Conservation (phyloP, 352 stramenopile species). For the Phytophthora sansomeana region DNA sequence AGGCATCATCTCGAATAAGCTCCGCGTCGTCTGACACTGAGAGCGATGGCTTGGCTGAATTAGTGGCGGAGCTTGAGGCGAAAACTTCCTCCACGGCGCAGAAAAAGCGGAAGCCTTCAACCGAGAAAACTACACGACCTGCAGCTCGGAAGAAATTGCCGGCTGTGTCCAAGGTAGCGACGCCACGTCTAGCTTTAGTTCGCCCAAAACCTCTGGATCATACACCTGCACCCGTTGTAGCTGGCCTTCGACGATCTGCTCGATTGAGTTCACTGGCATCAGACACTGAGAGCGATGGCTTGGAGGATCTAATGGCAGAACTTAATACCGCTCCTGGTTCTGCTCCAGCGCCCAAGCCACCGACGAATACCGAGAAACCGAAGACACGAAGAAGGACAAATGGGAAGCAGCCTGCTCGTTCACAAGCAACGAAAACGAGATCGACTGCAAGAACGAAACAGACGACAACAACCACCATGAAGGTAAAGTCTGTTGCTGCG, state of each 20-base stretch:
- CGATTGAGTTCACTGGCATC: conserved; percentile 46
- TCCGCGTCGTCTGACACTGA: conserved; percentile 45
- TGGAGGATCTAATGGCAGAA: conserved; percentile 60
- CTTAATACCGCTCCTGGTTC: conserved; percentile 30
- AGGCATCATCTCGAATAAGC: conserved; percentile 21
- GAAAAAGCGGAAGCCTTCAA: not conserved
- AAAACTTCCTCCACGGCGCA: conserved; percentile 8
- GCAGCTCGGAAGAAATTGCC: conserved; percentile 4
- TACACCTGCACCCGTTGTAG: not conserved
- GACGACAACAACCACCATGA: conserved; percentile 2
- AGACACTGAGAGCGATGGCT: conserved; percentile 55
- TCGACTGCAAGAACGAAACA: conserved; percentile 1
- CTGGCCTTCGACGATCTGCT: conserved; percentile 26
- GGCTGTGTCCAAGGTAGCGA: conserved; percentile 1
- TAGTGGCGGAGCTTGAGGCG: conserved; percentile 50
- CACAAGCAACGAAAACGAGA: not conserved
- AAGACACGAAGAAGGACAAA: not conserved
- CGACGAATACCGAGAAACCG: conserved; percentile 12
- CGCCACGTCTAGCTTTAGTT: not conserved
- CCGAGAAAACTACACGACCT: not conserved
- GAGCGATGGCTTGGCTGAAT: conserved; percentile 57
- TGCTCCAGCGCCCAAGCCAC: not conserved
- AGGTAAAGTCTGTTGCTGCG: conserved; percentile 1
- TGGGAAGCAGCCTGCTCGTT: conserved; percentile 16
- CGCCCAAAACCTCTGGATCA: not conserved